A percentile compares a stretch with the other conserved stretches of the same genome.
These are phyloP conservation scores for Suhomyces panamericanus DNA, from an alignment of 1,139 yeast genomes.

Conservation along the genomic window DNA sequence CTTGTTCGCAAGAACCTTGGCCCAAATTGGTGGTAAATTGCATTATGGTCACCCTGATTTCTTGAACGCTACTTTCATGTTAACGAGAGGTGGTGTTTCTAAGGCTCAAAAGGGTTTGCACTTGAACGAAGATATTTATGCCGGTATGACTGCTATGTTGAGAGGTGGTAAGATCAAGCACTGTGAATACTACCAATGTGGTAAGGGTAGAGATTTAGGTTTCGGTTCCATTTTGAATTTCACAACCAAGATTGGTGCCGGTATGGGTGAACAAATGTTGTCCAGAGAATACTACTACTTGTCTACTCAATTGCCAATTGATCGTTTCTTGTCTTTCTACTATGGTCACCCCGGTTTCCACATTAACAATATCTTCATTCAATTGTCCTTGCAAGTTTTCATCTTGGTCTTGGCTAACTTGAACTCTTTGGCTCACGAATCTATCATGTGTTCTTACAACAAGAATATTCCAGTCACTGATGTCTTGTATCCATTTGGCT, in stretches of 20 bases:
- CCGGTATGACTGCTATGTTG: conserved; percentile 96
- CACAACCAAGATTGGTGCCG: conserved; percentile 99
- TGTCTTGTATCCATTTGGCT: conserved; percentile 81
- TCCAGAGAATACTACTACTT: conserved; percentile 97
- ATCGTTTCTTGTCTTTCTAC: conserved; percentile 95
- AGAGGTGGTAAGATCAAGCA: conserved; percentile 99
- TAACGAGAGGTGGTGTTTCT: conserved; percentile 98
- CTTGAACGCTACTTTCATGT: conserved; percentile 90
- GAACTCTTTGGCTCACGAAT: conserved; percentile 87
- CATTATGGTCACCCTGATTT: conserved; percentile 99
- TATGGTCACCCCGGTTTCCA: conserved; percentile 99
- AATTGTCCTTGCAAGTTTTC: conserved; percentile 88
- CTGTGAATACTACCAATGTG: conserved; percentile 99
- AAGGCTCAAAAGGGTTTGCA: conserved; percentile 98
- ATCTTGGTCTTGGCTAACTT: conserved; percentile 90
- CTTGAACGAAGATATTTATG: conserved; percentile 98
- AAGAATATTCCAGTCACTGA: conserved; percentile 85
- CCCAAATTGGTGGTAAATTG: conserved; percentile 98
- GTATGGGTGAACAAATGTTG: conserved; percentile 99
- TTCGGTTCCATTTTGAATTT: conserved; percentile 97
- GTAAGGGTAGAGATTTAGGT: conserved; percentile 99
- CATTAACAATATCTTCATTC: conserved; percentile 92
- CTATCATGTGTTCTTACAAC: conserved; percentile 82
- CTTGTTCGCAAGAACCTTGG: conserved; percentile 92
- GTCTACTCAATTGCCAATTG: conserved; percentile 96